Evolutionary conservation across 2,329 filamentous ascomycete genomes (phyloP).

Genomic region (Fusarium torreyae): DNA sequence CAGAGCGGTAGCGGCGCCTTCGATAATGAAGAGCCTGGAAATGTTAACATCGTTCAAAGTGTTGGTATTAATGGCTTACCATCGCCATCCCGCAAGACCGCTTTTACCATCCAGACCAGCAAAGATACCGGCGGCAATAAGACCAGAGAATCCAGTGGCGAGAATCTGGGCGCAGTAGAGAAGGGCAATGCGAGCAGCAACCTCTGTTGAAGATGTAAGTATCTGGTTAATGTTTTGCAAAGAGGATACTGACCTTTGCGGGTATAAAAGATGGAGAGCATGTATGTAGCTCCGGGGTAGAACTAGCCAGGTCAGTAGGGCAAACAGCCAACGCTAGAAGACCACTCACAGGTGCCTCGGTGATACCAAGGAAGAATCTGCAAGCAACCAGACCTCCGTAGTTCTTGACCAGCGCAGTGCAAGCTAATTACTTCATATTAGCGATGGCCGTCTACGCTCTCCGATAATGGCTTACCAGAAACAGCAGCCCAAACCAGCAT

Average conservation of each 20-base stretch:
- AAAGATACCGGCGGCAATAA: constrained; percentile 74
- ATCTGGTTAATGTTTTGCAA: accelerated
- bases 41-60: neutral
- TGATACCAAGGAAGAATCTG: constrained; percentile 59
- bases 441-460: too few relatives aligned
- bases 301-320: constrained; percentile 47
- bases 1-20: constrained; percentile 64
- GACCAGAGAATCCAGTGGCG: constrained; percentile 76
- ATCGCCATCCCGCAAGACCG: constrained; percentile 74
- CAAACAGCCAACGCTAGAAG: neutral
- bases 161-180: constrained; percentile 74
- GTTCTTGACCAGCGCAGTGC: constrained; percentile 56
- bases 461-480: constrained; percentile 46
- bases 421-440: constrained; percentile 34
- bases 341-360: constrained; percentile 55
- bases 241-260: constrained; percentile 45
- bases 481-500: constrained; percentile 61
- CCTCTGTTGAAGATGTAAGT: constrained; percentile 64
- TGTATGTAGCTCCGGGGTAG: constrained; percentile 58
- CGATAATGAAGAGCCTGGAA: constrained; percentile 60
- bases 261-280: constrained; percentile 55
- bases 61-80: constrained; percentile 52
- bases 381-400: constrained; percentile 55
- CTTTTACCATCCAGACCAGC: constrained; percentile 56
- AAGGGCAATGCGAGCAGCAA: constrained; percentile 73